Evolutionary conservation across 2,329 filamentous ascomycete species (phyloP).

Genomic region (Kalmusia sp.): DNA sequence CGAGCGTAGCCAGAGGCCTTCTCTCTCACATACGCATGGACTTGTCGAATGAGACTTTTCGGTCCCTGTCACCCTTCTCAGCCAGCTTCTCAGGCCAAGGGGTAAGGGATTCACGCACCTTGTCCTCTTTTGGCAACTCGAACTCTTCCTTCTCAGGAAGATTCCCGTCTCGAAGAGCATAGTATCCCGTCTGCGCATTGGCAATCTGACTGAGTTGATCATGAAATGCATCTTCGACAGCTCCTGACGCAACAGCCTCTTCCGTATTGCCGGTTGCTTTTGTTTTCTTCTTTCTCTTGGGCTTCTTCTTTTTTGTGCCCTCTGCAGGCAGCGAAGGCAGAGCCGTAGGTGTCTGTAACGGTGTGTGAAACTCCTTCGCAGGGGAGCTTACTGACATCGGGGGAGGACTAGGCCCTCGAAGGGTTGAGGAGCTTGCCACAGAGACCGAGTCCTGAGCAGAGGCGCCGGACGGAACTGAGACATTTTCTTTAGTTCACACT

Average conservation of each 20-base stretch:
- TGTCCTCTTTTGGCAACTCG: slow-evolving; percentile 3
- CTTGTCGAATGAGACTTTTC: slow-evolving; percentile 6
- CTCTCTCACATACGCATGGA: slow-evolving; percentile 11
- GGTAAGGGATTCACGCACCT: neutral
- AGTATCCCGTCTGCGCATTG: slow-evolving; percentile 5
- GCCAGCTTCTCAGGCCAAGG: neutral
- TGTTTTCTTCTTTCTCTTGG: slow-evolving; percentile 53
- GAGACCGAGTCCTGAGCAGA: slow-evolving; percentile 10
- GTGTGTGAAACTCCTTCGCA: slow-evolving; percentile 17
- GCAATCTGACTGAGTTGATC: slow-evolving; percentile 11
- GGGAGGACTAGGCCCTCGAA: slow-evolving; percentile 9
- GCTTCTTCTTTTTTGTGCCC: slow-evolving; percentile 30
- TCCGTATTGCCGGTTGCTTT: slow-evolving; percentile 3
- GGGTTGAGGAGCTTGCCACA: slow-evolving; percentile 11
- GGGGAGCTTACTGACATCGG: slow-evolving; percentile 15
- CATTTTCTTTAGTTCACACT: neutral
- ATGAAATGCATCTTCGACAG: slow-evolving; percentile 8
- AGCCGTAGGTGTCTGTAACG: slow-evolving; percentile 16
- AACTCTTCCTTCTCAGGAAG: neutral
- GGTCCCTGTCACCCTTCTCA: neutral
- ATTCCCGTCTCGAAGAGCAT: neutral
- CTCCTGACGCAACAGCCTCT: neutral
- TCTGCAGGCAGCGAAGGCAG: neutral
- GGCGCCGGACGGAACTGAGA: neutral
- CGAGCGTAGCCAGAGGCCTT: slow-evolving; percentile 5